Base-by-base conservation (phyloP, 1,139 yeast species). In the Kluyveromyces sp. region DNA sequence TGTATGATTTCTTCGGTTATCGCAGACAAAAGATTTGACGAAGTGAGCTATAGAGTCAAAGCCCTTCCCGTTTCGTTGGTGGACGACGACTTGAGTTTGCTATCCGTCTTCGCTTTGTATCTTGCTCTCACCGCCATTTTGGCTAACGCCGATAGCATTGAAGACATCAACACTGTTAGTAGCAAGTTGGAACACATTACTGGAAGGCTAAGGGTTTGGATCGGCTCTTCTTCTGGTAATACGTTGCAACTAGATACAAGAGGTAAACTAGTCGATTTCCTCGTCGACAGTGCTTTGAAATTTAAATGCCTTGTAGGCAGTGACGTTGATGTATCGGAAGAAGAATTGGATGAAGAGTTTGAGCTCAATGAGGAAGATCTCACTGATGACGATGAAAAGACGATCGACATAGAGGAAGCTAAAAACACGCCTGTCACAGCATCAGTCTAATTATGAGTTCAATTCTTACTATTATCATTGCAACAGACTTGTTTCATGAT, bases 181-280 rank as follows among this genome's bases (percentile, higher is more conserved):
- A 16, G 29, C 20, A 38, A 20, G 37, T 44, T 62, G 30, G 65
- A 60, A 43, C 59, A 56, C 40, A 46, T 60, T 7, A 47, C 57
- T 6, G 64, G 61, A 8, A 47, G 51, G 12, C 40, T 63, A 22
- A 57, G 68, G 51, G 56, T 64, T 2, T 63, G 67, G 67, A 42
- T 61, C 22, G 67, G 67, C 20, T 56, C 56, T 32, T 48, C 58
- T 11, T 47, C 50, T 22, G 64, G 63, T 12, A 47, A 57, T n/a
- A 47, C 49, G 11, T 40, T 63, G 33, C 52, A 50, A 36, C 56
- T 61, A 39, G 54, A 55, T n/a, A 51, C 55, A 41, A 57, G 67
- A 52, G 56, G 65, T 2, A 47, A 49, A 35, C 43, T 64, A 40
- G 59, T 64, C 43, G 63, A 63, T 42, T 58, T 53, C 45, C 61